Base-by-base conservation (phyloP, 1,284 basidiomycete species). In the Apiotrichum sp. region DNA sequence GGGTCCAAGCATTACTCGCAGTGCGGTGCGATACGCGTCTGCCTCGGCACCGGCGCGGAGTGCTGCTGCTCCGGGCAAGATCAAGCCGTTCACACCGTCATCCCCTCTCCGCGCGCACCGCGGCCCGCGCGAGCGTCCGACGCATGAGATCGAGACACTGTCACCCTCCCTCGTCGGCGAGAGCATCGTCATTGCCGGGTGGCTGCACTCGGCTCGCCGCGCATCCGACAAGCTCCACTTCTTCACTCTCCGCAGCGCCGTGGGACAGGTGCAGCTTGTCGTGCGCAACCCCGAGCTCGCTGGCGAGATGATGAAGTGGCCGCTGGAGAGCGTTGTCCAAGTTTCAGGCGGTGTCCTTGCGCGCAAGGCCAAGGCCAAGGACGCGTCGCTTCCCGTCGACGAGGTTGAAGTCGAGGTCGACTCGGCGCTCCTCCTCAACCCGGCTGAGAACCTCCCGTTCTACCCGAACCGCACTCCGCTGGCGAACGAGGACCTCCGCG, bases 401-500 rank as follows among this genome's bases (percentile, higher is more conserved):
- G 81, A 86, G 53, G 81, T 95, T 62, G 92, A 96, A 76, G 82
- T 96, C 16, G 79, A 84, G 35, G 83, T 93, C n/a, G 75, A 83
- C 31, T 77, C 78, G 10, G 86, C 84, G 65, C 83, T 79, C 22
- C 73, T 95, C 40, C 81, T 96, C 59, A 96, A 96, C 72, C 82
- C 87, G 16, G 89, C 90, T 0, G 78, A 81, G 55, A 62, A 77
- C 40, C 74, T 95, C 58, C 92, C 91, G 11, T 95, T 95, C 73
- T 79, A 85, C 57, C 88, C 93, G 35, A 88, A 86, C 59, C 85
- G 87, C 50, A 80, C 83, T 59, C 66, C n/a, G 9, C 53, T 92
- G 87, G 83, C 88, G 40, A 89, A 88, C 67, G 90, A 95, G 66
- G 87, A 92, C 59, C 75, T 93, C 22, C 83, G 93, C 59, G 83